Evolutionary conservation across 2,329 filamentous ascomycete species (phyloP), one percentile per base, ranked within the genome.

Genomic region (Fusarium dimerum): DNA sequence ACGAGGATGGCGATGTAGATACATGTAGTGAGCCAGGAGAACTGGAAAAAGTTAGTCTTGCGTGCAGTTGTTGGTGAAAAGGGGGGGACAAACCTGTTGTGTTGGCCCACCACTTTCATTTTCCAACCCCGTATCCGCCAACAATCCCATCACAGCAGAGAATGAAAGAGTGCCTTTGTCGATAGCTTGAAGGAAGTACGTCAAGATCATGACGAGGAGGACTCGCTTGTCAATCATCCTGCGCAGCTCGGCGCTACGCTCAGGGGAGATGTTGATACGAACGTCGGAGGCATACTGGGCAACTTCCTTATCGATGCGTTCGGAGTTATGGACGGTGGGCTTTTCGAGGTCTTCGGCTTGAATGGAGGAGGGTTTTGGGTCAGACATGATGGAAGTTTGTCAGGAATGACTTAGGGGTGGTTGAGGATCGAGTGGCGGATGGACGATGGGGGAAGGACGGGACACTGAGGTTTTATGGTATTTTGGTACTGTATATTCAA

Each of bases 1-100:
- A 85, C 70, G 29, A 90, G 73, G 32, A 89, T 84, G 45, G 82
- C 84, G 55, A 90, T 84, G 73, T 90, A 90, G 59, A 90, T 88
- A 76, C 84, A 88, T 16, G 86, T 88, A 0, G 84, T 87, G 48
- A 90, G 74, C 87, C 87, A 90, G 18, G 78, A 80, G 67, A 84
- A 90, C 76, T 89, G 63, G n/a, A n/a, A 20, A n/a, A 16, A 9
- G 47, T 53, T 45, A 57, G 50, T n/a, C n/a, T 18, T 32, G 20
- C 3, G 16, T 17, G 4, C 2, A 29, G 5, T 44, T n/a, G 11
- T 13, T 9, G 6, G 2, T 30, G n/a, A 32, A 15, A n/a, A 30
- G 7, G 34, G 12, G 6, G 20, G 36, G 30, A 32, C 6, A 32
- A 38, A 64, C 62, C 41, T 62, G 43, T 18, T 64, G 61, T n/a